Evolutionary conservation across 2,329 filamentous ascomycete species (phyloP).

Genomic region (Claviceps citrina): DNA sequence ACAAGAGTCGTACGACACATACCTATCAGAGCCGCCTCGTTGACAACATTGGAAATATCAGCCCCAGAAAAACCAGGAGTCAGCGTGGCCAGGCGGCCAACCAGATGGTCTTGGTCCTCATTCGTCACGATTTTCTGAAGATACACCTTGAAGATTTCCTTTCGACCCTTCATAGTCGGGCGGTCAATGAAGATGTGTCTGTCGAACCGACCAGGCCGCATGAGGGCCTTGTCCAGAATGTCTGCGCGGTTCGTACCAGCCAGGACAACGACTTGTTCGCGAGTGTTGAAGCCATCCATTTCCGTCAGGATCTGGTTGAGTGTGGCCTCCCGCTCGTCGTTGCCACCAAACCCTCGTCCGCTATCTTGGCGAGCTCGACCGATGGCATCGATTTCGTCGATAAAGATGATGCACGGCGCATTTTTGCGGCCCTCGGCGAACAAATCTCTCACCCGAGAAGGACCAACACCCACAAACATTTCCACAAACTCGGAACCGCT

Average conservation of each 20-base stretch:
- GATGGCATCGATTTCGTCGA: conserved; percentile 97
- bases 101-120: conserved; percentile 75
- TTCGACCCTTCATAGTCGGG: conserved; percentile 90
- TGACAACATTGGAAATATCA: conserved; percentile 96
- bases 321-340: conserved; percentile 92
- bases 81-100: conserved; percentile 76
- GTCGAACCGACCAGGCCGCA: conserved; percentile 94
- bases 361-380: conserved; percentile 77
- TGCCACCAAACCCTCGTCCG: conserved; percentile 59
- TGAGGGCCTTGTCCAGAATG: conserved; percentile 84
- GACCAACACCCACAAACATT: conserved; percentile 98
- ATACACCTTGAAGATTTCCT: conserved; percentile 92
- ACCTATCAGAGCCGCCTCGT: conserved; percentile 94
- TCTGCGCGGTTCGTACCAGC: conserved; percentile 94
- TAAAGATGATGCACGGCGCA: conserved; percentile 97
- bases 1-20: conserved; percentile 23
- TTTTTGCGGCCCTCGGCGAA: conserved; percentile 92
- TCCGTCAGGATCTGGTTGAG: conserved; percentile 97
- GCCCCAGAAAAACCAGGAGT: conserved; percentile 95
- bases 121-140: conserved; percentile 86
- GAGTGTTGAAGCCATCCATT: conserved; percentile 98
- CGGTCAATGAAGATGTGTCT: conserved; percentile 89
- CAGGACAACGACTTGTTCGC: conserved; percentile 89
- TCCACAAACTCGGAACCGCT: conserved; percentile 98
- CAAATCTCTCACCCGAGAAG: conserved; percentile 84